Conservation (phyloP, 192 early-diverging fungal species). For the Haplosporangium gracile region DNA sequence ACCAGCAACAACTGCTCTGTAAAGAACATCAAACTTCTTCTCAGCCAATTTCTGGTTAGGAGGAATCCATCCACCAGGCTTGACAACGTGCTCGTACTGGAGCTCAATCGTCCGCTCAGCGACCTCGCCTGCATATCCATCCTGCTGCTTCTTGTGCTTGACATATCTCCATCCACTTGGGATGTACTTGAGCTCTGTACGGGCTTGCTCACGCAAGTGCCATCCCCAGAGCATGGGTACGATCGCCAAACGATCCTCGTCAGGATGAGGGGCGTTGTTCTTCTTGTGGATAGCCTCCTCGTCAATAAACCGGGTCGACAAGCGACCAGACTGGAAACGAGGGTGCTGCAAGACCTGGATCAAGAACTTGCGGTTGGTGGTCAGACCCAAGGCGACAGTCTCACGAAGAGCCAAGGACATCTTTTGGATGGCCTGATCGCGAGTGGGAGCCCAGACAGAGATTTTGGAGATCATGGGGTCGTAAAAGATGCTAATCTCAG, state of each 20-base stretch:
- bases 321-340: conserved; percentile 61
- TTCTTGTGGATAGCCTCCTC: conserved; percentile 51
- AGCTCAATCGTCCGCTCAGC: conserved; percentile 55
- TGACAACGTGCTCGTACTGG: conserved; percentile 59
- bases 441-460: conserved; percentile 68
- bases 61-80: conserved; percentile 45
- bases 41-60: conserved; percentile 55
- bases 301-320: conserved; percentile 65
- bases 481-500: conserved; percentile 68
- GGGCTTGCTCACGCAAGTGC: conserved; percentile 58
- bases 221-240: conserved; percentile 66
- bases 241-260: conserved; percentile 52
- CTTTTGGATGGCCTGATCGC: conserved; percentile 62
- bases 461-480: conserved; percentile 76
- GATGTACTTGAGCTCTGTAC: conserved; percentile 59
- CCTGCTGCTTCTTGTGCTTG: conserved; percentile 57
- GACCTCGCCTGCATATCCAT: conserved; percentile 50
- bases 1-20: conserved; percentile 35
- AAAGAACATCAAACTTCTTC: conserved; percentile 55
- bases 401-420: conserved; percentile 58
- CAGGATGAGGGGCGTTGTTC: conserved; percentile 24
- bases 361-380: conserved; percentile 71
- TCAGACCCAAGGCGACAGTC: conserved; percentile 67
- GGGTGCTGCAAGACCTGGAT: conserved; percentile 62
- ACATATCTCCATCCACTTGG: conserved; percentile 66